Conservation (phyloP, 768 basidiomycete genomes). For the Xerocomus potaroensis region DNA sequence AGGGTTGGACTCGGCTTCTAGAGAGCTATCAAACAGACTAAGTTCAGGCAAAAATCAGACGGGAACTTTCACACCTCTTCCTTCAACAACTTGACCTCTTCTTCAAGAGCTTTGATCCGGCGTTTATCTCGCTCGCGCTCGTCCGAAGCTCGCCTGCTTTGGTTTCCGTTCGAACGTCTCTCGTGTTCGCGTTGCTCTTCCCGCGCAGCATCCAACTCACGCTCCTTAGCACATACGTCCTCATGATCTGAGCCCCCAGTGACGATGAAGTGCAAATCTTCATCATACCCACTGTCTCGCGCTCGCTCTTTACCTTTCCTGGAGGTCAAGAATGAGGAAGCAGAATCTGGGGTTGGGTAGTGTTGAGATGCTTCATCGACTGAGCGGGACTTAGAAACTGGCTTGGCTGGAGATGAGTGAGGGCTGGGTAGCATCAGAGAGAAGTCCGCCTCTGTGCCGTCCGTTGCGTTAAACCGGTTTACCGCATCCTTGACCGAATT, state of each 20-base stretch:
- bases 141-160: constrained; percentile 22
- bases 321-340: constrained; percentile 5
- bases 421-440: constrained; percentile 50
- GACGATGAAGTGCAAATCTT: constrained; percentile 26
- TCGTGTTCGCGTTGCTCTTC: constrained; percentile 49
- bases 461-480: constrained; percentile 41
- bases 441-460: constrained; percentile 43
- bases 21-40: constrained; percentile 39
- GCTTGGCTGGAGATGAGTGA: constrained; percentile 31
- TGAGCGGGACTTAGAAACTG: constrained; percentile 24
- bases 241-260: constrained; percentile 43
- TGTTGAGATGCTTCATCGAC: constrained; percentile 13
- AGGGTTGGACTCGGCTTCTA: constrained; percentile 29
- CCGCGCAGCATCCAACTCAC: constrained; percentile 53
- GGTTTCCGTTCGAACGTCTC: constrained; percentile 36
- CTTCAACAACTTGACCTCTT: constrained; percentile 56
- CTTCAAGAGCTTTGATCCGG: constrained; percentile 59
- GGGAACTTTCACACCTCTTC: constrained; percentile 42
- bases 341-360: not conserved
- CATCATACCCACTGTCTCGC: constrained; percentile 23
- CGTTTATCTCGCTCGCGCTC: constrained; percentile 58
- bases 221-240: constrained; percentile 55
- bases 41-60: not conserved
- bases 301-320: constrained; percentile 48
- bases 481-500: constrained; percentile 49